These are phyloP conservation scores for Effrenium voratum DNA, from an alignment of 73 alveolate species.

Conservation along the genomic window DNA sequence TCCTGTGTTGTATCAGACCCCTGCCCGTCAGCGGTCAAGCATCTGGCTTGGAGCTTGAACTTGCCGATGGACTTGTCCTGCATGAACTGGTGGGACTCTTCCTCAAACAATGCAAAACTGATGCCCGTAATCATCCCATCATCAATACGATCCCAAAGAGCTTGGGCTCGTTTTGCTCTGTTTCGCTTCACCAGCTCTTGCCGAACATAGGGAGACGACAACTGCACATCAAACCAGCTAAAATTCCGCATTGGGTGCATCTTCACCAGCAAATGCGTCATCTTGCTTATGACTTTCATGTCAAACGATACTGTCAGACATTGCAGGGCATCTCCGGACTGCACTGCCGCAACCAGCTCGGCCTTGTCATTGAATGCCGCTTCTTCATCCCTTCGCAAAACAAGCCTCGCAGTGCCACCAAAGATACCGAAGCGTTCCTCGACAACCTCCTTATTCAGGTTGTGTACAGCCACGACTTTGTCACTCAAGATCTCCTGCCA, in stretches of 20 bases:
- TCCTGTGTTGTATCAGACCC: background rate
- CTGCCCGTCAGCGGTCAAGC: slow-evolving; percentile 31
- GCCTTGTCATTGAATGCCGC: background rate
- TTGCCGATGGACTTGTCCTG: slow-evolving; percentile 18
- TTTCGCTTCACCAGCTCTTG: slow-evolving; percentile 60
- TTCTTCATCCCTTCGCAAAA: background rate
- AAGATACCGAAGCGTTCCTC: slow-evolving; percentile 29
- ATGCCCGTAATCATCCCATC: slow-evolving; percentile 54
- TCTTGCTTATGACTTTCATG: slow-evolving; percentile 40
- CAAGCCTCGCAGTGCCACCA: slow-evolving; percentile 62
- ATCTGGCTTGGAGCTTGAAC: slow-evolving; percentile 45
- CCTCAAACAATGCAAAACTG: slow-evolving; percentile 38
- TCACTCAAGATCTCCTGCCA: slow-evolving; percentile 43
- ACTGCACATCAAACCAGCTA: slow-evolving; percentile 14
- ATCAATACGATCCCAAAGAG: slow-evolving; percentile 23
- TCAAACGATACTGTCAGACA: slow-evolving; percentile 27
- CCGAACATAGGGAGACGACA: slow-evolving; percentile 62
- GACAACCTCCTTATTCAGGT: background rate
- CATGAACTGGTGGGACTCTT: slow-evolving; percentile 35
- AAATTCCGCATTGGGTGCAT: slow-evolving; percentile 31
- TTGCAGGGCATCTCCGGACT: slow-evolving; percentile 15
- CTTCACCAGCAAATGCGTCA: slow-evolving; percentile 42
- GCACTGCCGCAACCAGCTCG: slow-evolving; percentile 32
- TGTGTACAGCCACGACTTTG: slow-evolving; percentile 13
- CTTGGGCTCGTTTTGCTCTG: background rate